A percentile compares a stretch with the other conserved stretches of the same genome.
These are phyloP conservation scores for Podospora pseudopauciseta DNA, from an alignment of 495 filamentous ascomycete species.

Conservation along the genomic window DNA sequence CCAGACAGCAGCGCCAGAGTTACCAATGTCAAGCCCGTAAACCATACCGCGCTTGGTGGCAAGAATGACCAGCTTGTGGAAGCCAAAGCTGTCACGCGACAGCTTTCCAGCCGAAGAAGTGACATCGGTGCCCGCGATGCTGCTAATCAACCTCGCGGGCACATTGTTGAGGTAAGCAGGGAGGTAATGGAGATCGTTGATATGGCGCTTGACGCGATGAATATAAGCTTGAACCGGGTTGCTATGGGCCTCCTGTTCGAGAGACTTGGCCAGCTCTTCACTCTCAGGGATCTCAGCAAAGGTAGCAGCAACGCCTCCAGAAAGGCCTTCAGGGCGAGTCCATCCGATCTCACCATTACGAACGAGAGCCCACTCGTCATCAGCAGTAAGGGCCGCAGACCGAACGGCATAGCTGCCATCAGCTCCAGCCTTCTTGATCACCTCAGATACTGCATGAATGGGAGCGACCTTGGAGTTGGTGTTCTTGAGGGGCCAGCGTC, in stretches of 20 bases:
- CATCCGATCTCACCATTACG: constrained; percentile 77
- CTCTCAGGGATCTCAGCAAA: constrained; percentile 72
- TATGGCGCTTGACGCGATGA: constrained; percentile 79
- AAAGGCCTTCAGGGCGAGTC: constrained; percentile 77
- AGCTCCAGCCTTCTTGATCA: constrained; percentile 56
- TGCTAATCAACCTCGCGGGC: constrained; percentile 62
- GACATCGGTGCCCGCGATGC: constrained; percentile 57
- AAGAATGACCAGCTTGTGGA: constrained; percentile 75
- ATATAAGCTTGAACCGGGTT: constrained; percentile 76
- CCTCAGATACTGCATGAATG: constrained; percentile 74
- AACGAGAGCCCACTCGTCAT: constrained; percentile 78
- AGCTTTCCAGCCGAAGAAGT: constrained; percentile 48
- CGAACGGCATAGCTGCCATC: constrained; percentile 69
- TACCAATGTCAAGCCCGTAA: constrained; percentile 72
- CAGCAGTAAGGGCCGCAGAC: constrained; percentile 62
- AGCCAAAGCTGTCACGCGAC: constrained; percentile 76
- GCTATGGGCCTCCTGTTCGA: constrained; percentile 82
- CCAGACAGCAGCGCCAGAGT: constrained; percentile 75
- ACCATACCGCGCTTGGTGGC: constrained; percentile 78
- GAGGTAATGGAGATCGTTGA: constrained; percentile 73
- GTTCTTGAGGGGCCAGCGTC: constrained; percentile 60
- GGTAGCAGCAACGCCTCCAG: constrained; percentile 67
- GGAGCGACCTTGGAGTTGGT: constrained; percentile 38
- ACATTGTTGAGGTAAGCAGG: constrained; percentile 67
- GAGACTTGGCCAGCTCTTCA: constrained; percentile 69